Percentiles rank a stretch among this genome's conserved stretches.
phyloP scores from a whole-genome alignment of 1,284 basidiomycete genomes.

The Vanrija humicola region DNA sequence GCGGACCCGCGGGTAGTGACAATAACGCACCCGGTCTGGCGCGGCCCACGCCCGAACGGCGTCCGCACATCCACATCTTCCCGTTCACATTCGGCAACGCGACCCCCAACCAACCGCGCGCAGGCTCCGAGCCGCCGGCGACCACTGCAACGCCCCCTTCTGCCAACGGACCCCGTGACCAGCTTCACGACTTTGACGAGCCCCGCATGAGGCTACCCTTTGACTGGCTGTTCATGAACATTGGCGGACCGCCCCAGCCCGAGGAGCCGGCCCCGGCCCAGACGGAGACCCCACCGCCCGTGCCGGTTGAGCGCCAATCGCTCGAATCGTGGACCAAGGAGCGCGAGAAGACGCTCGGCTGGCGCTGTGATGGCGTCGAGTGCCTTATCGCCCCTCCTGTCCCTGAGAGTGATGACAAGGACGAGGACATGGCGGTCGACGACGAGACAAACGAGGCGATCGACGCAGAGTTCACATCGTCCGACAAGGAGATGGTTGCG shows the following conservation, averaged over 20 bases:
- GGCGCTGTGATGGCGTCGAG: conserved; percentile 41
- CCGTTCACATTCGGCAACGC: not conserved
- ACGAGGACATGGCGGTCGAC: conserved; percentile 16
- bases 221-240: conserved; percentile 9
- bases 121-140: too few relatives aligned
- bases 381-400: conserved; percentile 29
- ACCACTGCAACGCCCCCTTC: not conserved
- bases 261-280: not conserved
- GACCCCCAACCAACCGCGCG: not conserved
- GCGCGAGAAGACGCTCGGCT: conserved; percentile 38
- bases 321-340: conserved; percentile 37
- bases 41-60: conserved; percentile 13
- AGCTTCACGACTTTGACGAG: too few relatives aligned
- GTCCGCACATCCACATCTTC: conserved; percentile 11
- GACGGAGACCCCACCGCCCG: conserved; percentile 1
- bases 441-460: conserved; percentile 5
- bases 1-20: not conserved
- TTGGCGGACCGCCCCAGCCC: not conserved
- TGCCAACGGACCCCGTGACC: not conserved
- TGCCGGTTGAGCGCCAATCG: conserved; percentile 14
- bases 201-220: conserved; percentile 3
- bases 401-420: conserved; percentile 17
- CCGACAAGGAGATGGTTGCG: conserved; percentile 31
- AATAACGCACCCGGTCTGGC: not conserved
- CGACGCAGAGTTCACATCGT: conserved; percentile 3